Percentiles rank a stretch among this genome's conserved stretches.
Conservation (phyloP, 2,329 filamentous ascomycete genomes). For the Diaporthe aspalathi region DNA sequence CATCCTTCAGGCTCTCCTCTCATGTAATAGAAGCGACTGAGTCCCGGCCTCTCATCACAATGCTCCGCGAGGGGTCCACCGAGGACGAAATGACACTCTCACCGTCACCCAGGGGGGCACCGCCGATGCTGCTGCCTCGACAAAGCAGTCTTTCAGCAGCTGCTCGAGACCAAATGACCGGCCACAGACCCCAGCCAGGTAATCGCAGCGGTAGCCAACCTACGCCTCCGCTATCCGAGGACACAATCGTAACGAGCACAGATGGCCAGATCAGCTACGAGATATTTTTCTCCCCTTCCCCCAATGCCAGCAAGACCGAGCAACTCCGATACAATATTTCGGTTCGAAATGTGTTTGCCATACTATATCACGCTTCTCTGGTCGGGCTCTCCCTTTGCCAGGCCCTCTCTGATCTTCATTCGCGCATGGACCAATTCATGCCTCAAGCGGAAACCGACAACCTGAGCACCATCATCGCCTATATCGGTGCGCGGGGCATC, state of each 20-base stretch:
- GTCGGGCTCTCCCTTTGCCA: constrained; percentile 74
- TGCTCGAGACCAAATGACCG: constrained; percentile 17
- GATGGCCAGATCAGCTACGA: constrained; percentile 70
- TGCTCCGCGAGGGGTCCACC: constrained; percentile 64
- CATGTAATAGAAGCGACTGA: constrained; percentile 69
- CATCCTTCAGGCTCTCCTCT: constrained; percentile 68
- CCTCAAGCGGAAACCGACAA: constrained; percentile 64
- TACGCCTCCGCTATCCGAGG: constrained; percentile 59
- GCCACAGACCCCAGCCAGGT: background rate
- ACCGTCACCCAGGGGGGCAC: constrained; percentile 56
- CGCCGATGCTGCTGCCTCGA: constrained; percentile 51
- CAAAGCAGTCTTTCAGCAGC: constrained; percentile 27
- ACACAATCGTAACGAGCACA: constrained; percentile 54
- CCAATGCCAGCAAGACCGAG: constrained; percentile 58
- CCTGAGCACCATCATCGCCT: constrained; percentile 69
- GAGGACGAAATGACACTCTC: constrained; percentile 60
- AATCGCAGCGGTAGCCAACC: constrained; percentile 48
- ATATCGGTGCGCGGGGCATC: constrained; percentile 68
- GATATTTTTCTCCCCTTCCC: constrained; percentile 71
- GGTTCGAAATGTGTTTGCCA: constrained; percentile 75
- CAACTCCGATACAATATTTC: constrained; percentile 71
- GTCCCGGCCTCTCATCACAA: constrained; percentile 63
- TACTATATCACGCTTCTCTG: constrained; percentile 72
- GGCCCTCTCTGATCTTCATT: constrained; percentile 71
- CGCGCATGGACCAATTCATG: constrained; percentile 70